Base-by-base conservation (phyloP, 208 protist species). In the Acanthamoeba culbertsoni region DNA sequence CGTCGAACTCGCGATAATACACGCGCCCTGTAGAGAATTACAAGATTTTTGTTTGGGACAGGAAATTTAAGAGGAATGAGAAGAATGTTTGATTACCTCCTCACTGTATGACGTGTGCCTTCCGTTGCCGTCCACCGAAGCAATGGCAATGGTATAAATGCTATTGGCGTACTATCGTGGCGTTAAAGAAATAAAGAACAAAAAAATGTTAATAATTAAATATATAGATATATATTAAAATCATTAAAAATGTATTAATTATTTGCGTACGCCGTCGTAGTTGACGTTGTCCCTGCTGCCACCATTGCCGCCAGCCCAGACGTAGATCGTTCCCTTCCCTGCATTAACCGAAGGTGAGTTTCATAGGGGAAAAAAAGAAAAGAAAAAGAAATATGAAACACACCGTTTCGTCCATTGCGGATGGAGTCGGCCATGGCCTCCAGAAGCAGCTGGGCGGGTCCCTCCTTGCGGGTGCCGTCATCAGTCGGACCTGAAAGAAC, bases 251-350 rank as follows among this genome's bases (percentile, higher is more conserved):
- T 55, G 48, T 55, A 18, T 8, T 55, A 18, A 23, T 8, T 55
- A 18, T 55, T 8, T 68, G 59, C 12, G 20, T 79, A 79, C 68
- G 37, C 77, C 77, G 77, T 88, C 77, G 37, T 88, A 88, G 77
- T 88, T 88, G 77, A 88, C 51, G 51, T 88, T 88, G 37, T 88
- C 77, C 43, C 14, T 3, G 51, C 16, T 33, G 43, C 77, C 77
- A 26, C 77, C 77, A 33, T 88, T 88, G 23, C 77, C 77, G 31
- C 48, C 77, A 14, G 77, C 77, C 77, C 77, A 88, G 8, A 88
- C 77, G 77, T 88, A 88, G 48, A 88, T 88, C 46, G 48, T 62
- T 42, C 77, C 77, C 46, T 79, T 79, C 26, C 51, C 51, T 59
- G 51, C 51, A 23, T 23, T 59, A n/a, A 23, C 51, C 16, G 16